A percentile compares a stretch with the other conserved stretches of the same genome.
phyloP scores from a whole-genome alignment of 352 stramenopile species.

The Globisporangium okanoganense region DNA sequence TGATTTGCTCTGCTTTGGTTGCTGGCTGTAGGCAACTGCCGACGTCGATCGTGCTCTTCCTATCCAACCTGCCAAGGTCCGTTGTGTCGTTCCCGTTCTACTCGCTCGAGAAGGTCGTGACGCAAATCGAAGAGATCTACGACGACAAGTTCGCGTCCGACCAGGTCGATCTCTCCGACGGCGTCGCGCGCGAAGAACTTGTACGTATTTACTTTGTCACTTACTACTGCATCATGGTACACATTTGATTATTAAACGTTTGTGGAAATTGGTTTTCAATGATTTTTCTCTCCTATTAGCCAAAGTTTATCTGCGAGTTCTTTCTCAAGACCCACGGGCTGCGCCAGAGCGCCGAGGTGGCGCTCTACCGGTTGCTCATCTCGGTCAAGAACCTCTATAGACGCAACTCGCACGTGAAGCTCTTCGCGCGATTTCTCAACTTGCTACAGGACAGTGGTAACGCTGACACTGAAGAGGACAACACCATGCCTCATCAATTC shows the following conservation, averaged over 20 bases:
- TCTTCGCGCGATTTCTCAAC: slow-evolving; percentile 69
- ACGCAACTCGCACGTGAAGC: slow-evolving; percentile 43
- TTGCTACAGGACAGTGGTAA: slow-evolving; percentile 23
- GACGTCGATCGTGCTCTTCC: slow-evolving; percentile 41
- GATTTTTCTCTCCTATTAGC: slow-evolving; percentile 22
- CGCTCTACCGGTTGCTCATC: slow-evolving; percentile 64
- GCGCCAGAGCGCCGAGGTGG: slow-evolving; percentile 60
- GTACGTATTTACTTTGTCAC: slow-evolving; percentile 9
- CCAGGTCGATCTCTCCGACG: slow-evolving; percentile 49
- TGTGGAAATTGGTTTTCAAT: neutral
- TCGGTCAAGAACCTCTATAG: slow-evolving; percentile 58
- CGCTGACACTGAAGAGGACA: neutral
- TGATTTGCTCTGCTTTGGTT: too few species aligned
- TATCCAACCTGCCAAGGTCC: slow-evolving; percentile 70
- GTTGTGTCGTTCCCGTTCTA: slow-evolving; percentile 73
- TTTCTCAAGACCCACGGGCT: slow-evolving; percentile 68
- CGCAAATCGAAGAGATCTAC: slow-evolving; percentile 70
- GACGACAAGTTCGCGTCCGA: slow-evolving; percentile 73
- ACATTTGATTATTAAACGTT: neutral
- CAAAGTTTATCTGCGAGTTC: slow-evolving; percentile 66
- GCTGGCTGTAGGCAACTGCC: slow-evolving; percentile 38
- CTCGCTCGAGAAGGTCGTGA: slow-evolving; percentile 38
- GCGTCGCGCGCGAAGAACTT: slow-evolving; percentile 54
- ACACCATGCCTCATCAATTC: too few species aligned
- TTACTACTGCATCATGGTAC: too few species aligned